A percentile compares a stretch with the other conserved stretches of the same genome.
phyloP scores from a whole-genome alignment of 2,329 filamentous ascomycete genomes.

The Alternaria burnsii region DNA sequence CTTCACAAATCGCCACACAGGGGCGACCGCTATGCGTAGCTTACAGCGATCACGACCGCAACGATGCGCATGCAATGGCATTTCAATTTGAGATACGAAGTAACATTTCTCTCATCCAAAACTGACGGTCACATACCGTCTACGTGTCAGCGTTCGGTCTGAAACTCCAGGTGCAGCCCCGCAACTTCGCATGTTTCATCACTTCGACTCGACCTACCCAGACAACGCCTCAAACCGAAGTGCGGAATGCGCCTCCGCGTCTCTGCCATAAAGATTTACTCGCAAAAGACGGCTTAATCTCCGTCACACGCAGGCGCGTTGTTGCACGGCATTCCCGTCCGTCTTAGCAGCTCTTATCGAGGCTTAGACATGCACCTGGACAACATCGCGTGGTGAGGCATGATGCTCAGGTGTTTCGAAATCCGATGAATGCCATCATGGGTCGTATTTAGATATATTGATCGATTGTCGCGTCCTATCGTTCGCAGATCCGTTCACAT shows the following conservation, averaged over 20 bases:
- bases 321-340: conserved; percentile 27
- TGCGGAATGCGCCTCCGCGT: conserved; percentile 30
- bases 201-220: conserved; percentile 24
- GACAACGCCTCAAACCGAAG: conserved; percentile 14
- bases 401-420: conserved; percentile 38
- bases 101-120: neutral
- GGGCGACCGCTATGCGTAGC: neutral
- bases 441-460: conserved; percentile 27
- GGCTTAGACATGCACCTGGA: conserved; percentile 28
- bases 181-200: conserved; percentile 29
- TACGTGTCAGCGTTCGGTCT: conserved; percentile 29
- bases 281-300: conserved; percentile 13
- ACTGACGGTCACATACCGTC: conserved; percentile 19
- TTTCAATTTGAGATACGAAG: neutral
- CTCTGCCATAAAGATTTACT: conserved; percentile 6
- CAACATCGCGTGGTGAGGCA: conserved; percentile 27
- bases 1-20: neutral
- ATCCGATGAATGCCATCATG: conserved; percentile 19
- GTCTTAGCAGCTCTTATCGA: conserved; percentile 19
- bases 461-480: conserved; percentile 14
- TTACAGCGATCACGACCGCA: neutral
- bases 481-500: neutral
- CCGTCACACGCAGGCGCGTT: conserved; percentile 3
- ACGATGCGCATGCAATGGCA: neutral
- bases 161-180: conserved; percentile 21